These are phyloP conservation scores for Pythium insidiosum DNA, from an alignment of 352 stramenopile genomes.

Conservation along the genomic window DNA sequence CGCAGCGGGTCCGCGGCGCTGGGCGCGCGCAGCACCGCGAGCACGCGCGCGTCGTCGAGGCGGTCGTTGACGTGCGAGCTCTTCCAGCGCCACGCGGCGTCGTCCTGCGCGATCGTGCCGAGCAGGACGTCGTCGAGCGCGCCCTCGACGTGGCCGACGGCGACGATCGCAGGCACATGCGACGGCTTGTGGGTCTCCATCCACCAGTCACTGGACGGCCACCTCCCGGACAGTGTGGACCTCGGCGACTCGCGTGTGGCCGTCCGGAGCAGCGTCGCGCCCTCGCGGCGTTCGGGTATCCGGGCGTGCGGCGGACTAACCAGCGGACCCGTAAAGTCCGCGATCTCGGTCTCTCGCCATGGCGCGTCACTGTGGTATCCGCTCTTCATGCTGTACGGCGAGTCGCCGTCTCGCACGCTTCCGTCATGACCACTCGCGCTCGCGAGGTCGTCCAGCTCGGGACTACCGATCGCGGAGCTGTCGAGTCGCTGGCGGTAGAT, in stretches of 20 bases:
- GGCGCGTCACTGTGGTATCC: too few relatives aligned
- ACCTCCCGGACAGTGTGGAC: background rate
- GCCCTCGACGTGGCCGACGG: slow-evolving; percentile 10
- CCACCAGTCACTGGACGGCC: slow-evolving; percentile 4
- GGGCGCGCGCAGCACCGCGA: slow-evolving; percentile 19
- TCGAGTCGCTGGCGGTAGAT: slow-evolving; percentile 49
- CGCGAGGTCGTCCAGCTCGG: background rate
- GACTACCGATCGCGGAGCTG: slow-evolving; percentile 1
- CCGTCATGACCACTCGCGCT: background rate
- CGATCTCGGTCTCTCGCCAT: too few relatives aligned
- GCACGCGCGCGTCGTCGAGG: slow-evolving; percentile 15
- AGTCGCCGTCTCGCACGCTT: background rate
- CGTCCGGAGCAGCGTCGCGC: background rate
- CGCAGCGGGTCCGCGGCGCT: slow-evolving; percentile 24
- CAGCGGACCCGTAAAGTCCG: background rate
- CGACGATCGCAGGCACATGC: slow-evolving; percentile 10
- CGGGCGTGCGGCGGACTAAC: background rate
- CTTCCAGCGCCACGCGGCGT: slow-evolving; percentile 17
- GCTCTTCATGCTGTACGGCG: background rate
- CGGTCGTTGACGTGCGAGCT: slow-evolving; percentile 21
- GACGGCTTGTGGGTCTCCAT: slow-evolving; percentile 14
- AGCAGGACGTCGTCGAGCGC: slow-evolving; percentile 17
- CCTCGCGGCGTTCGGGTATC: background rate
- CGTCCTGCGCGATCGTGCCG: slow-evolving; percentile 13
- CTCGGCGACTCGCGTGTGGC: background rate